Percentiles rank a stretch among this genome's conserved stretches.
These are phyloP conservation scores for Botrytis pseudocinerea DNA, from an alignment of 2,329 filamentous ascomycete species.

Conservation along the genomic window DNA sequence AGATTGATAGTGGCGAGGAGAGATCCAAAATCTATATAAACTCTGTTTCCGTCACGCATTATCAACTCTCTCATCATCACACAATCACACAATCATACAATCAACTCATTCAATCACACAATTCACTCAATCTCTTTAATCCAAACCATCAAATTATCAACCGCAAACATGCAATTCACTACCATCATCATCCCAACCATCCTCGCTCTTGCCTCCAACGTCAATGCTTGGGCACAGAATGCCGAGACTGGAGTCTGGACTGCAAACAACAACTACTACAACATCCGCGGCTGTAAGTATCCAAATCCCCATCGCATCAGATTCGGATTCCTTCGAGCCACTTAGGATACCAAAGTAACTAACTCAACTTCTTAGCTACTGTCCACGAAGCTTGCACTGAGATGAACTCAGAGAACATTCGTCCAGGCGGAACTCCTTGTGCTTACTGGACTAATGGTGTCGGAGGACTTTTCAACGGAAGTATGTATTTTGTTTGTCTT, in stretches of 20 bases:
- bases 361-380: background rate
- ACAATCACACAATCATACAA: background rate
- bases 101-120: background rate
- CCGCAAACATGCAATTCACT: background rate
- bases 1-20: background rate
- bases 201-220: background rate
- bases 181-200: background rate
- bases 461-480: background rate
- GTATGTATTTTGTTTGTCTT: background rate
- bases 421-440: background rate
- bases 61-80: background rate
- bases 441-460: background rate
- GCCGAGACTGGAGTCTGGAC: accelerated
- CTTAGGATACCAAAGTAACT: background rate
- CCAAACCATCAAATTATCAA: background rate
- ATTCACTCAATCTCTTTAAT: background rate
- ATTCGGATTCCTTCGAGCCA: background rate
- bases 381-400: background rate
- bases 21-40: background rate
- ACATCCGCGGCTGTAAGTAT: background rate
- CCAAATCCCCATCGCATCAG: background rate
- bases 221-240: background rate
- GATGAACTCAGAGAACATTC: background rate
- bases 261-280: background rate
- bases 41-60: background rate